Conservation (phyloP, 2,329 filamentous ascomycete genomes). For the Colletotrichum sp. region DNA sequence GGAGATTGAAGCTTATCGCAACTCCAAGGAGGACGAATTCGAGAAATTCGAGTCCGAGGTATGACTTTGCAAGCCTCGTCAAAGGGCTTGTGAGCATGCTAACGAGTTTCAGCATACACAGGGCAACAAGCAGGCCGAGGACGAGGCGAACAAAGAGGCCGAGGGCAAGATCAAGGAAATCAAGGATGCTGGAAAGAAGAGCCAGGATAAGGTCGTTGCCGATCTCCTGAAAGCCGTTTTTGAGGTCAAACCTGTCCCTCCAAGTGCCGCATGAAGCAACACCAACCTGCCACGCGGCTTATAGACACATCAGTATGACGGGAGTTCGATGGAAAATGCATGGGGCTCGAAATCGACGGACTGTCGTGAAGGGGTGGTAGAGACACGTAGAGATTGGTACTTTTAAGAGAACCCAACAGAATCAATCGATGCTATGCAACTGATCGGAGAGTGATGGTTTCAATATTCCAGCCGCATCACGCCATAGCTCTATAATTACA, state of each 20-base stretch:
- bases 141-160: conserved; percentile 78
- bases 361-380: neutral
- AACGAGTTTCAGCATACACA: conserved; percentile 78
- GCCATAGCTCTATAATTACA: neutral
- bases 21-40: conserved; percentile 91
- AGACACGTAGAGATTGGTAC: neutral
- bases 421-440: neutral
- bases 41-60: conserved; percentile 87
- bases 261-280: conserved; percentile 28
- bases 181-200: conserved; percentile 77
- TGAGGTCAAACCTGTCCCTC: conserved; percentile 74
- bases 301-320: neutral
- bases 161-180: conserved; percentile 85
- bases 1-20: conserved; percentile 92
- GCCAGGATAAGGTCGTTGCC: conserved; percentile 78
- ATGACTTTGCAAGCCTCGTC: conserved; percentile 15
- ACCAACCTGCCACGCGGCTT: neutral
- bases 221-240: conserved; percentile 86
- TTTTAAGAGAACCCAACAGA: neutral
- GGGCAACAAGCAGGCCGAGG: conserved; percentile 81
- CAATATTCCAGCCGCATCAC: neutral
- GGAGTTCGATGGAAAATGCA: neutral
- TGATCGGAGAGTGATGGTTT: neutral
- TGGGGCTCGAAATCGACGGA: neutral
- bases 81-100: neutral